phyloP scores from a whole-genome alignment of 1,139 yeast genomes.

The Oligophagozyma castellii region DNA sequence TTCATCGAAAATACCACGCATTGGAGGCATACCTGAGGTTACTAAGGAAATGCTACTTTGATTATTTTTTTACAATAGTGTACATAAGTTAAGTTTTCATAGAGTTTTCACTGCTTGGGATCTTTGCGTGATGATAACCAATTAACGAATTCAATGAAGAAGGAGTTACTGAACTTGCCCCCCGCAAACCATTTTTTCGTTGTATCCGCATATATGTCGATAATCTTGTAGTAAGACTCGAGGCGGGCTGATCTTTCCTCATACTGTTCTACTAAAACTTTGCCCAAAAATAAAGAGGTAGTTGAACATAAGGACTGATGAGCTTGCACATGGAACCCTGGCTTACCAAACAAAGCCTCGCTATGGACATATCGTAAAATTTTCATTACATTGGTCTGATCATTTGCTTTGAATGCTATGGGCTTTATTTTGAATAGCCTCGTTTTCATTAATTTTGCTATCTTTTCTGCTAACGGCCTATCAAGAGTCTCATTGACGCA shows the following conservation, averaged over 20 bases:
- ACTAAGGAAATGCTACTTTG: not conserved
- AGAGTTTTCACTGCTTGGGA: not conserved
- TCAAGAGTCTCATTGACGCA: conserved; percentile 58
- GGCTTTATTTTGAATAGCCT: conserved; percentile 43
- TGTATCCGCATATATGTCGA: conserved; percentile 43
- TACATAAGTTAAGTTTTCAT: not conserved
- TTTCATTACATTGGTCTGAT: conserved; percentile 7
- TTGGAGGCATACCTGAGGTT: conserved; percentile 14
- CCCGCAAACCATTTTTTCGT: conserved; percentile 48
- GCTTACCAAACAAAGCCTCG: conserved; percentile 23
- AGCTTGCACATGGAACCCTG: conserved; percentile 17
- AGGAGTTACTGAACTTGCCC: conserved; percentile 41
- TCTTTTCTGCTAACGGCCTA: conserved; percentile 55
- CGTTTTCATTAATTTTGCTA: conserved; percentile 55
- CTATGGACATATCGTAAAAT: conserved; percentile 16
- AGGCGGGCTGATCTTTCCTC: conserved; percentile 10
- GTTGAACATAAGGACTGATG: conserved; percentile 19
- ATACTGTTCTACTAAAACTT: conserved; percentile 31
- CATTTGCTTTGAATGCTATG: conserved; percentile 9
- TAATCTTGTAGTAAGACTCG: conserved; percentile 26
- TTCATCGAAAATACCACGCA: conserved; percentile 33
- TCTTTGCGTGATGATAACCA: conserved; percentile 45
- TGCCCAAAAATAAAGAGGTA: conserved; percentile 42
- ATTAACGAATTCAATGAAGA: conserved; percentile 70
- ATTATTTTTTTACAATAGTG: not conserved